These are phyloP conservation scores for Penicillium sp. DNA, from an alignment of 2,329 filamentous ascomycete species.

Conservation along the genomic window DNA sequence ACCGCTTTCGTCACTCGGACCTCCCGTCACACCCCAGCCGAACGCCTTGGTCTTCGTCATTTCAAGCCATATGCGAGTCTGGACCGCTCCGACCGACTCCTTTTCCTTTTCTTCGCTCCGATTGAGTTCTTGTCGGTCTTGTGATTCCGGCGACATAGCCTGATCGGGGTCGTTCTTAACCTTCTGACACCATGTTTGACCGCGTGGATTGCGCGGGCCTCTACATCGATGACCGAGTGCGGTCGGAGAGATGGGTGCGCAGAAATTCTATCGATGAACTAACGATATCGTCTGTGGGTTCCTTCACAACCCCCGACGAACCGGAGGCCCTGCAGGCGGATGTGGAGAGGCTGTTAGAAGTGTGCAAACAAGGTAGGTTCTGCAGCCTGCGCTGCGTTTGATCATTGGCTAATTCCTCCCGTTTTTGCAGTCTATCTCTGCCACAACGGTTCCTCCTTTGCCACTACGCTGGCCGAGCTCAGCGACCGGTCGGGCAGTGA, in stretches of 20 bases:
- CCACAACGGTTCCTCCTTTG: slow-evolving; percentile 52
- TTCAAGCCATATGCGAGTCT: slow-evolving; percentile 30
- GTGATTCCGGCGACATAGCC: slow-evolving; percentile 18
- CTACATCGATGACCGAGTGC: slow-evolving; percentile 48
- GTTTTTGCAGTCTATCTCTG: slow-evolving; percentile 52
- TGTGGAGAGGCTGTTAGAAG: slow-evolving; percentile 48
- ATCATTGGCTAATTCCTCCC: slow-evolving; percentile 9
- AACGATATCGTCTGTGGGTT: slow-evolving; percentile 25
- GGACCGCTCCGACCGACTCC: slow-evolving; percentile 14
- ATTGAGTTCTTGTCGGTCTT: slow-evolving; percentile 10
- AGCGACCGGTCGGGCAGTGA: slow-evolving; percentile 46
- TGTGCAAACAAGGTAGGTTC: slow-evolving; percentile 54
- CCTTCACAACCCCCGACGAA: slow-evolving; percentile 37
- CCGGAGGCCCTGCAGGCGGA: slow-evolving; percentile 48
- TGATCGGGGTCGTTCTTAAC: slow-evolving; percentile 9
- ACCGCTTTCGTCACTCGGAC: slow-evolving; percentile 11
- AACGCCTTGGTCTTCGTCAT: slow-evolving; percentile 5
- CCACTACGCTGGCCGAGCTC: slow-evolving; percentile 53
- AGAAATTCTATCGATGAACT: slow-evolving; percentile 30
- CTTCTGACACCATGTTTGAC: slow-evolving; percentile 40
- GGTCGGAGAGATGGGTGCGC: slow-evolving; percentile 45
- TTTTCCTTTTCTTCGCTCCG: slow-evolving; percentile 12
- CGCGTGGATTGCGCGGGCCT: slow-evolving; percentile 44
- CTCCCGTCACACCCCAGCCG: slow-evolving; percentile 11
- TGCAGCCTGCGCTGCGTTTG: not conserved